Evolutionary conservation across 1,284 basidiomycete species (phyloP), one percentile per base, ranked within the genome.

Genomic region (Leccinum variabile): DNA sequence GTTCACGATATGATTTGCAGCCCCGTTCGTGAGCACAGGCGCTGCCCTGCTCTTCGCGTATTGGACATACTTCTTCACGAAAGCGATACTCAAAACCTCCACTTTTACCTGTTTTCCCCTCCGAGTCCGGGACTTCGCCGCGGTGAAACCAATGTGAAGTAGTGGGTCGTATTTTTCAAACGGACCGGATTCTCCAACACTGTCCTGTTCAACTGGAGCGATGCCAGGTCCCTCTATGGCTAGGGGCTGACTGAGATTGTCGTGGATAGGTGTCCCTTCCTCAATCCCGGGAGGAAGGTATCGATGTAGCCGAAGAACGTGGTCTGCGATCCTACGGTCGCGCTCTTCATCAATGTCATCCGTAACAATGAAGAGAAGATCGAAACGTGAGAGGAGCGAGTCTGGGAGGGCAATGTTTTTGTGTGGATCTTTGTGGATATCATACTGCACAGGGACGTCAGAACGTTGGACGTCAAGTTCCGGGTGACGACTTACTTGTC

Each of bases 361-460:
- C 0, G 96, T 99, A 16, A 99, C 95, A 57, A 99, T 91, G 74
- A 99, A 99, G 44, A 99, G 85, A 67, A 99, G 78, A 81, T 99
- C 97, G 81, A 99, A 99, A 89, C 97, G 97, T 18, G 97, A 99
- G 18, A 99, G 86, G 16, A 99, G 84, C 37, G 97, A 99, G 78
- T 99, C 97, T 3, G 97, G 97, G 1, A 99, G 86, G 3, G 97
- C 97, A 70, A 99, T 99, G 75, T 99, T 99, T 79, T 92, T 91
- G 80, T 98, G 96, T 18, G 97, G 97, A 76, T 99, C 97, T 80
- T 99, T 99, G 82, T 99, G 97, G 25, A 99, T 94, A 78, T 99
- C 97, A 76, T 99, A 99, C 92, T 97, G 72, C n/a, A 66, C n/a
- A 61, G 8, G 33, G 28, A 46, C 62, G 8, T 64, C 63, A 63